Evolutionary conservation across 1,139 yeast species (phyloP).

Genomic region (Hemisphaericaspora xylanilytica): DNA sequence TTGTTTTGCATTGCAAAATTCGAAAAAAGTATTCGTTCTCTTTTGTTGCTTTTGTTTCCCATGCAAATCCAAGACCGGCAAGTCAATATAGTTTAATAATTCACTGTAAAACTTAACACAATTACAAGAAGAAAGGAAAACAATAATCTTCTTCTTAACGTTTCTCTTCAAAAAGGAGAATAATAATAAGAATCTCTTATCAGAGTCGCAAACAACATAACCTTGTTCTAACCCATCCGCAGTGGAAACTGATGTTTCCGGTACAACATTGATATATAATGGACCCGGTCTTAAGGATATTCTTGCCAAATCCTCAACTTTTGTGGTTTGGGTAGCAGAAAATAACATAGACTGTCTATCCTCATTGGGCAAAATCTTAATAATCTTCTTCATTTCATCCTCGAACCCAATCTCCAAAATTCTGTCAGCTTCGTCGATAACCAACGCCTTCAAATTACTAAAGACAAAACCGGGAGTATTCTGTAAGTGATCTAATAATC

Average conservation of each 20-base stretch:
- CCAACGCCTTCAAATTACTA: slow-evolving; percentile 88
- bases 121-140: slow-evolving; percentile 92
- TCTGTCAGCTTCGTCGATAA: slow-evolving; percentile 97
- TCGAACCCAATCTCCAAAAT: slow-evolving; percentile 96
- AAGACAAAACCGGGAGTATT: slow-evolving; percentile 92
- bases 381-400: slow-evolving; percentile 97
- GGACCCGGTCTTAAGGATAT: slow-evolving; percentile 95
- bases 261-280: slow-evolving; percentile 89
- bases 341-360: slow-evolving; percentile 96
- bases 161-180: slow-evolving; percentile 93
- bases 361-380: slow-evolving; percentile 87
- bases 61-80: slow-evolving; percentile 93
- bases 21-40: slow-evolving; percentile 95
- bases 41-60: slow-evolving; percentile 99
- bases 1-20: slow-evolving; percentile 93
- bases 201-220: slow-evolving; percentile 95
- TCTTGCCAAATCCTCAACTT: slow-evolving; percentile 96
- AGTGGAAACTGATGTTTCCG: slow-evolving; percentile 78
- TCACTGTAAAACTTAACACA: slow-evolving; percentile 96
- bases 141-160: slow-evolving; percentile 86
- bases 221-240: slow-evolving; percentile 98
- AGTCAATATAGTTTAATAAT: slow-evolving; percentile 87
- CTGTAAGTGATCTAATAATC: slow-evolving; percentile 92
- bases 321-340: slow-evolving; percentile 98
- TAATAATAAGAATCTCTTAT: slow-evolving; percentile 82